These are phyloP conservation scores for Pleurotus platypus DNA, from an alignment of 768 basidiomycete genomes.

Conservation along the genomic window DNA sequence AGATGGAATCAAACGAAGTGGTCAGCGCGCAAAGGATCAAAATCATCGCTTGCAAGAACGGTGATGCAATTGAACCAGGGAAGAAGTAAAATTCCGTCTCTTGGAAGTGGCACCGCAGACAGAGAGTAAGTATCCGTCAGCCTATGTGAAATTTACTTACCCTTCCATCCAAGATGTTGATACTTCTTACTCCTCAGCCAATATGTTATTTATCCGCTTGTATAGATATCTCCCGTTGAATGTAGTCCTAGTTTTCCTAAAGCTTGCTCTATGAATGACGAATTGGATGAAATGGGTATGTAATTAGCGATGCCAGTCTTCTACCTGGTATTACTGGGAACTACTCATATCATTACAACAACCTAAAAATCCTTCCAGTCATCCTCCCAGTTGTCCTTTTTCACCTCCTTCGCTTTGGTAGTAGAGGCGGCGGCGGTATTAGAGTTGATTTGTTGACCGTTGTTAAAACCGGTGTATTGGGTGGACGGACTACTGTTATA, in stretches of 20 bases:
- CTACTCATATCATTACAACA: slow-evolving; percentile 13
- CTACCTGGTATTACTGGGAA: no score
- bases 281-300: not conserved
- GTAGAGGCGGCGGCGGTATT: slow-evolving; percentile 22
- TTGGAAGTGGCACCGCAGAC: not conserved
- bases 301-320: not conserved
- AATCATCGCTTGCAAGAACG: slow-evolving; percentile 98
- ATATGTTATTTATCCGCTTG: not conserved
- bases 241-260: not conserved
- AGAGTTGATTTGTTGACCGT: slow-evolving; percentile 10
- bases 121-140: slow-evolving; percentile 11
- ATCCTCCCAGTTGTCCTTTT: slow-evolving; percentile 66
- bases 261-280: not conserved
- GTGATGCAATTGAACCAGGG: slow-evolving; percentile 78
- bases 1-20: slow-evolving; percentile 89
- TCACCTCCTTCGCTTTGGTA: slow-evolving; percentile 20
- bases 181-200: not conserved
- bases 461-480: slow-evolving; percentile 12
- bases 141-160: not conserved
- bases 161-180: not conserved
- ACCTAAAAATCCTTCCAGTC: slow-evolving; percentile 80
- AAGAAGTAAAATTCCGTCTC: slow-evolving; percentile 52
- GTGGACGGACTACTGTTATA: slow-evolving; percentile 28
- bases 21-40: slow-evolving; percentile 80
- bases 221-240: not conserved